These are phyloP conservation scores for Casuarina glauca DNA, from an alignment of 306 rosid genomes.

Conservation along the genomic window DNA sequence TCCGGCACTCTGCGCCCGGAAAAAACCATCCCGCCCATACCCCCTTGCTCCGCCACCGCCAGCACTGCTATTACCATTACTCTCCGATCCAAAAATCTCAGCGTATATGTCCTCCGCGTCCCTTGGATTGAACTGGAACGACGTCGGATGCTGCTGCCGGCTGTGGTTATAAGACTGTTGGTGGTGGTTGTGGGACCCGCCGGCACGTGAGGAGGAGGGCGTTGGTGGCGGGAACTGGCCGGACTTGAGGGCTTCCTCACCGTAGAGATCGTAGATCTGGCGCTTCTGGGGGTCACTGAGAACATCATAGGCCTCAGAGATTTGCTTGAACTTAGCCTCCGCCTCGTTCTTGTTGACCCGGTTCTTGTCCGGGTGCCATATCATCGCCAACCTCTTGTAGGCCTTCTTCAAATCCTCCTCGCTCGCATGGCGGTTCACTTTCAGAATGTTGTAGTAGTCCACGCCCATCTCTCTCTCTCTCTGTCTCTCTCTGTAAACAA, in stretches of 20 bases:
- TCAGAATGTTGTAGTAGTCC: slow-evolving; percentile 90
- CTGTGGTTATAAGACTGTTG: slow-evolving; percentile 31
- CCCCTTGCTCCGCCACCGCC: slow-evolving; percentile 33
- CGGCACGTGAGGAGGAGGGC: slow-evolving; percentile 24
- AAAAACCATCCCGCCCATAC: slow-evolving; percentile 49
- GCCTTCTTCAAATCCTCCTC: slow-evolving; percentile 84
- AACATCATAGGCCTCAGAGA: slow-evolving; percentile 90
- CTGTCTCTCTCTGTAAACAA: not conserved
- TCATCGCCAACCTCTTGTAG: slow-evolving; percentile 75
- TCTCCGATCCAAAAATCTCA: slow-evolving; percentile 68
- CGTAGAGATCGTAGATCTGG: slow-evolving; percentile 94
- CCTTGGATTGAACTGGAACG: slow-evolving; percentile 63
- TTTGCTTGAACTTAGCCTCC: slow-evolving; percentile 78
- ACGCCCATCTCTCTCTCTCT: slow-evolving; percentile 52
- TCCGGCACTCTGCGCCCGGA: slow-evolving; percentile 47
- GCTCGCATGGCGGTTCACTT: slow-evolving; percentile 79
- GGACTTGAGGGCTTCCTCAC: slow-evolving; percentile 79
- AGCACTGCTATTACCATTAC: slow-evolving; percentile 1
- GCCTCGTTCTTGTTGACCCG: slow-evolving; percentile 63
- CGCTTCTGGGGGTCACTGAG: slow-evolving; percentile 85
- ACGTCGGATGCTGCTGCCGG: slow-evolving; percentile 41
- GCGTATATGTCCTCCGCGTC: slow-evolving; percentile 76
- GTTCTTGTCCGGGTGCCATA: slow-evolving; percentile 97
- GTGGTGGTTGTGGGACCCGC: slow-evolving; percentile 34
- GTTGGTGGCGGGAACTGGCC: slow-evolving; percentile 76